Conservation (phyloP, 768 basidiomycete genomes). For the Pisolithus microcarpus region DNA sequence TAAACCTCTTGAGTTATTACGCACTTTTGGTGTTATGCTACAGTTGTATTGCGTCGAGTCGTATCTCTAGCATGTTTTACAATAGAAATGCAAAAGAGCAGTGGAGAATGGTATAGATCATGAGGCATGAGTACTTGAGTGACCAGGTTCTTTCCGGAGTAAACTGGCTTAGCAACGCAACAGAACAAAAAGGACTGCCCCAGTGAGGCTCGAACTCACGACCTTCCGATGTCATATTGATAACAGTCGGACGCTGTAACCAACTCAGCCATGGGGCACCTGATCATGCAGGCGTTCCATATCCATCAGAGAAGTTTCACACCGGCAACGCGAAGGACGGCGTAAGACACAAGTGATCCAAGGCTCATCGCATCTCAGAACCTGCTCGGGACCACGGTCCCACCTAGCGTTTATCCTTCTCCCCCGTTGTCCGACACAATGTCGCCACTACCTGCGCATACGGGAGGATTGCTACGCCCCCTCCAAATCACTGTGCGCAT, state of each 20-base stretch:
- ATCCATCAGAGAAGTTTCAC: background rate
- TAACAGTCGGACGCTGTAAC: constrained; percentile 47
- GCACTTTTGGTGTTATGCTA: background rate
- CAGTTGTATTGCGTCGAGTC: background rate
- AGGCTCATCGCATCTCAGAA: no score
- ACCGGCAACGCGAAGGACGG: no score
- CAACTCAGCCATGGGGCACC: constrained; percentile 48
- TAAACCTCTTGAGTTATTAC: background rate
- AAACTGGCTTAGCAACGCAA: background rate
- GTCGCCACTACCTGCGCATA: background rate
- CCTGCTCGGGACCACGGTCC: no score
- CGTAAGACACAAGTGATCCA: no score
- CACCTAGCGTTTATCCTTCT: no score
- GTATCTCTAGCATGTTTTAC: background rate
- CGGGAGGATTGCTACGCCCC: no score
- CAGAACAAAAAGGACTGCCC: constrained; percentile 29
- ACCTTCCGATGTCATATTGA: constrained; percentile 35
- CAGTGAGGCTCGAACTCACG: constrained; percentile 49
- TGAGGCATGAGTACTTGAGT: background rate
- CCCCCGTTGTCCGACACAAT: background rate
- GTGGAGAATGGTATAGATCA: background rate
- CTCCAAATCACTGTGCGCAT: background rate
- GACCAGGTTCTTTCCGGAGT: no score
- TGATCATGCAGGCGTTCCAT: background rate
- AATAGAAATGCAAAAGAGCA: background rate